These are phyloP conservation scores for Meripilus lineatus DNA, from an alignment of 1,284 basidiomycete species.

Conservation along the genomic window DNA sequence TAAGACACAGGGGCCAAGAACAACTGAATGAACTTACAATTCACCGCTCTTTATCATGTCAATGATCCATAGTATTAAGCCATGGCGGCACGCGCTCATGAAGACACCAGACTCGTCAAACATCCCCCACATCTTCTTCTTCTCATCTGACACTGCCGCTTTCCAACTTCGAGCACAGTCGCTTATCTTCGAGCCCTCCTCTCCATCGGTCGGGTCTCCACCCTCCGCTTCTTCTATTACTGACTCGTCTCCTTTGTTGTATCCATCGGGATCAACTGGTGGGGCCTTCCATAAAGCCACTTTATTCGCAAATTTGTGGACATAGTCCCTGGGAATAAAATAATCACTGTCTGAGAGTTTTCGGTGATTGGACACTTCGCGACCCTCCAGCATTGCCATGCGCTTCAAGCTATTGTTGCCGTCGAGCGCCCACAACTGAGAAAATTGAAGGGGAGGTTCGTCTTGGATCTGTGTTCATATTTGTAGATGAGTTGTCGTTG, in stretches of 20 bases:
- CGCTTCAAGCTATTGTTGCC: conserved; percentile 32
- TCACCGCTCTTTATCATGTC: conserved; percentile 29
- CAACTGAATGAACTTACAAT: conserved; percentile 19
- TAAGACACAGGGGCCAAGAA: not conserved
- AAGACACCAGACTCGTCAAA: conserved; percentile 32
- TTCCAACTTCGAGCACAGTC: conserved; percentile 30
- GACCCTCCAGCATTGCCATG: conserved; percentile 8
- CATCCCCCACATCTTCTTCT: conserved; percentile 26
- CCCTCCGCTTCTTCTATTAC: not conserved
- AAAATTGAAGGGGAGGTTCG: conserved; percentile 16
- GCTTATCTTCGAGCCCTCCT: not conserved
- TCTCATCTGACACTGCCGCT: conserved; percentile 25
- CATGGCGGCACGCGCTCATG: conserved; percentile 26
- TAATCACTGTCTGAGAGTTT: conserved; percentile 16
- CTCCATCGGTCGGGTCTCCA: conserved; percentile 14
- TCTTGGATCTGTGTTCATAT: conserved; percentile 14
- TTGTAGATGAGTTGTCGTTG: not conserved
- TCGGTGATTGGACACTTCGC: conserved; percentile 13
- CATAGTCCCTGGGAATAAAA: conserved; percentile 19
- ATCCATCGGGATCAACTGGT: conserved; percentile 4
- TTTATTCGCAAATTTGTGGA: conserved; percentile 28
- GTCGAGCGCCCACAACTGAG: conserved; percentile 22
- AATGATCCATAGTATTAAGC: conserved; percentile 18
- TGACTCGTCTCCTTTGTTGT: not conserved
- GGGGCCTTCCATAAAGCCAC: conserved; percentile 14